phyloP scores from a whole-genome alignment of 2,329 filamentous ascomycete species.

The Scytalidium lignicola region DNA sequence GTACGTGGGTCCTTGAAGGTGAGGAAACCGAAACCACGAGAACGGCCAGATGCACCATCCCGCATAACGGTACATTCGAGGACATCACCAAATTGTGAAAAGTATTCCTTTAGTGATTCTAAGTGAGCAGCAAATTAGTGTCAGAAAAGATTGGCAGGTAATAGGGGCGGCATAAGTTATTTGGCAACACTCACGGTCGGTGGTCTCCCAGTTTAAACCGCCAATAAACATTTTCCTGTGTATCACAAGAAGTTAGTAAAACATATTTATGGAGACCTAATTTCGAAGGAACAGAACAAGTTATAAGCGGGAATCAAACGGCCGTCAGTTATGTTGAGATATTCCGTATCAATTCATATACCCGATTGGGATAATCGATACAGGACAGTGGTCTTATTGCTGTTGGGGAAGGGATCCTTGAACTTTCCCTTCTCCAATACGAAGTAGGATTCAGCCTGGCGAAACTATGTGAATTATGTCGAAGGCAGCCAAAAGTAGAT shows the following conservation, averaged over 20 bases:
- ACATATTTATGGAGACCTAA: not conserved
- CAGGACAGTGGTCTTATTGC: not conserved
- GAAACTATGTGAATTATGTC: not conserved
- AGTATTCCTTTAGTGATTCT: constrained; percentile 97
- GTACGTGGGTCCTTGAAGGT: constrained; percentile 98
- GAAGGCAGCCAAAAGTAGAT: not conserved
- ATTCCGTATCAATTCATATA: not conserved
- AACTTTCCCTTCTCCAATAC: not conserved
- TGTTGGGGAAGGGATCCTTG: not conserved
- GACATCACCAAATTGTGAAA: constrained; percentile 96
- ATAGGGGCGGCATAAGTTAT: not conserved
- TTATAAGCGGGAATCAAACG: not conserved
- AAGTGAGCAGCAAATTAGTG: constrained; percentile 5
- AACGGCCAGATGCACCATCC: constrained; percentile 87
- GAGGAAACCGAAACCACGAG: constrained; percentile 92
- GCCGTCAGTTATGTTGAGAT: constrained; percentile 25
- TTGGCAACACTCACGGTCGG: constrained; percentile 68
- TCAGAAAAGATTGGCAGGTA: not conserved
- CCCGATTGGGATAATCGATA: not conserved
- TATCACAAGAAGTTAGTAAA: constrained; percentile 23
- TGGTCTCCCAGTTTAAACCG: constrained; percentile 98
- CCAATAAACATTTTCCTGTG: constrained; percentile 99
- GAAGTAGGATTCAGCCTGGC: not conserved
- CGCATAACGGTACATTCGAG: constrained; percentile 99
- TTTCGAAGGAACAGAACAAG: not conserved